Percentiles rank a stretch among this genome's conserved stretches.
These are phyloP conservation scores for Dioszegia crocea DNA, from an alignment of 768 basidiomycete species.

Conservation along the genomic window DNA sequence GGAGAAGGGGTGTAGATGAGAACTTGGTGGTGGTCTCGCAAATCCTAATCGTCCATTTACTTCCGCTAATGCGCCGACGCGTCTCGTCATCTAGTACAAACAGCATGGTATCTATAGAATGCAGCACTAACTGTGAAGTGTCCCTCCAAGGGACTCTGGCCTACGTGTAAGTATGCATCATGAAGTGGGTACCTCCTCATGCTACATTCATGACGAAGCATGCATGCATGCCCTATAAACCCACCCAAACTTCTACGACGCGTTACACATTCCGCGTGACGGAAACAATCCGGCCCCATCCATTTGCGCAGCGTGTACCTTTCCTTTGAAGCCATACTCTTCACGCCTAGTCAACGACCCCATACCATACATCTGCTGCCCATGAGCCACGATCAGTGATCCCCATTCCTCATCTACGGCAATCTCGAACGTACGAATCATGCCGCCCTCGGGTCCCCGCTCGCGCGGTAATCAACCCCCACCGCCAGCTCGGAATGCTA, in stretches of 20 bases:
- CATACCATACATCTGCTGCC: too few relatives aligned
- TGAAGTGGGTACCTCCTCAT: neutral
- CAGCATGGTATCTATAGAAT: neutral
- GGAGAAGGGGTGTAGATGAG: too few relatives aligned
- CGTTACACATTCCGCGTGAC: neutral
- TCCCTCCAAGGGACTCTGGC: too few relatives aligned
- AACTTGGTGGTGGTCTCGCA: too few relatives aligned
- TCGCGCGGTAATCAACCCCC: constrained; percentile 14
- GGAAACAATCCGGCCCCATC: neutral
- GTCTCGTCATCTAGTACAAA: too few relatives aligned
- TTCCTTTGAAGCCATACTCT: too few relatives aligned
- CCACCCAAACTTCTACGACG: neutral
- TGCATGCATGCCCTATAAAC: neutral
- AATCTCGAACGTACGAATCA: constrained; percentile 1
- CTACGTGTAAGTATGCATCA: neutral
- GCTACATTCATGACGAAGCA: neutral
- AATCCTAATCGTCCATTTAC: neutral
- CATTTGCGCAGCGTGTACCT: too few relatives aligned
- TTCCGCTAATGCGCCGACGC: too few relatives aligned
- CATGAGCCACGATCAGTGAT: neutral
- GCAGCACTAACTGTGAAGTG: too few relatives aligned
- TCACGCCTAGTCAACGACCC: neutral
- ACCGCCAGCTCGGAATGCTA: constrained; percentile 19
- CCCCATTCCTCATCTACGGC: neutral
- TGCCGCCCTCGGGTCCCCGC: constrained; percentile 38